A percentile compares a stretch with the other conserved stretches of the same genome.
Conservation (phyloP, 106 monocot species). For the Dendrobium chrysotoxum region DNA sequence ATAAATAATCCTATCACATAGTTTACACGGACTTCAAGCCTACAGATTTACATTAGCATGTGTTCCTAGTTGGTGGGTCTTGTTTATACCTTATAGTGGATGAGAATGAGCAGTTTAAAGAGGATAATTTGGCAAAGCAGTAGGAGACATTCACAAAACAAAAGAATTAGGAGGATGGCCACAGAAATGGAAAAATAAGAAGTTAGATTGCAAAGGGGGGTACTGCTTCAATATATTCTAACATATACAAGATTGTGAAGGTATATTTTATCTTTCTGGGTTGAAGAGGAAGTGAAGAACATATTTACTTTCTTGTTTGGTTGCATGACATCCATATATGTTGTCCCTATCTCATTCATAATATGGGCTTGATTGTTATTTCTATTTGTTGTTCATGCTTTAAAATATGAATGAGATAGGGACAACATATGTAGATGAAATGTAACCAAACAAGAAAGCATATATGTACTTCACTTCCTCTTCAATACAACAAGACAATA, state of each 20-base stretch:
- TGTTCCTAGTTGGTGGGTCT: slow-evolving; percentile 81
- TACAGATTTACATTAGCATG: slow-evolving; percentile 88
- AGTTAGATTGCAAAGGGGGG: slow-evolving; percentile 83
- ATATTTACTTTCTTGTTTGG: no score
- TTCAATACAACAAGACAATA: background rate
- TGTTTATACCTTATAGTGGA: slow-evolving; percentile 93
- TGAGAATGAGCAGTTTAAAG: slow-evolving; percentile 94
- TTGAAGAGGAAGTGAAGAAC: background rate
- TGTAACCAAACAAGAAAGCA: background rate
- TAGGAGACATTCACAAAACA: slow-evolving; percentile 83
- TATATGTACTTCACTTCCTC: background rate
- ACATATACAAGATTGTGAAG: slow-evolving; percentile 98
- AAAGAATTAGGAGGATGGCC: slow-evolving; percentile 31
- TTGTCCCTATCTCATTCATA: no score
- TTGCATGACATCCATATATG: no score
- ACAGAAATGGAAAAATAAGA: slow-evolving; percentile 35
- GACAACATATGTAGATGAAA: background rate
- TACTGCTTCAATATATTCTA: slow-evolving; percentile 58
- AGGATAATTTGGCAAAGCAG: slow-evolving; percentile 76
- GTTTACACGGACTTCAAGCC: slow-evolving; percentile 98
- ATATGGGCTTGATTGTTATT: no score
- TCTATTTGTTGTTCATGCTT: no score
- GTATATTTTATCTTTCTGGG: slow-evolving; percentile 19
- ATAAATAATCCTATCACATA: slow-evolving; percentile 94
- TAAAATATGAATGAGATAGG: no score